Evolutionary conservation across 805 yeast genomes (phyloP).

Genomic region (Metschnikowia noctiluminum): DNA sequence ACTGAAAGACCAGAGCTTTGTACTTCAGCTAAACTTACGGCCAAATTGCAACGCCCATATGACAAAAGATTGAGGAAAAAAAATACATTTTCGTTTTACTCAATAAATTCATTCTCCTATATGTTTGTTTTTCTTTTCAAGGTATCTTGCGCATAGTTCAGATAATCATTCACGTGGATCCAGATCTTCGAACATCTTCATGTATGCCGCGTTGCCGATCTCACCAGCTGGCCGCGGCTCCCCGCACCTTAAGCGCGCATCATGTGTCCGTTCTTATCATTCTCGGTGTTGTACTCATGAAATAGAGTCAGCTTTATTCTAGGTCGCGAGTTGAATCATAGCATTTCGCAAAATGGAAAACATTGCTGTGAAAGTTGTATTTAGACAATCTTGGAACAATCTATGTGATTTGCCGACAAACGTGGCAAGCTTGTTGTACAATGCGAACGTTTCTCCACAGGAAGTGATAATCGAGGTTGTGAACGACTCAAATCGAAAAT

Average conservation of each 20-base stretch:
- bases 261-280: neutral
- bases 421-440: slow-evolving; percentile 43
- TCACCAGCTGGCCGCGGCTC: slow-evolving; percentile 1
- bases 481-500: slow-evolving; percentile 20
- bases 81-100: no score
- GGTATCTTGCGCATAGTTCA: no score
- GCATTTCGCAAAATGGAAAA: slow-evolving; percentile 30
- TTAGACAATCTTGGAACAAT: slow-evolving; percentile 41
- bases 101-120: no score
- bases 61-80: no score
- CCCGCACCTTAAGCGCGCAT: slow-evolving; percentile 9
- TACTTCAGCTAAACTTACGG: no score
- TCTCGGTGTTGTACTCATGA: no score
- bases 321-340: neutral
- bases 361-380: slow-evolving; percentile 26
- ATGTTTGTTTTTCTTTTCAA: no score
- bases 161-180: neutral
- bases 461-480: slow-evolving; percentile 52
- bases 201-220: neutral
- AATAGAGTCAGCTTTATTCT: neutral
- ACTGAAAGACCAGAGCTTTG: no score
- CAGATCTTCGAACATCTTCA: neutral
- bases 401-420: slow-evolving; percentile 54
- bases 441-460: slow-evolving; percentile 55
- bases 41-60: no score